Conservation (phyloP, 176 grass and related monocot genomes). For the Bothriochloa decipiens region DNA sequence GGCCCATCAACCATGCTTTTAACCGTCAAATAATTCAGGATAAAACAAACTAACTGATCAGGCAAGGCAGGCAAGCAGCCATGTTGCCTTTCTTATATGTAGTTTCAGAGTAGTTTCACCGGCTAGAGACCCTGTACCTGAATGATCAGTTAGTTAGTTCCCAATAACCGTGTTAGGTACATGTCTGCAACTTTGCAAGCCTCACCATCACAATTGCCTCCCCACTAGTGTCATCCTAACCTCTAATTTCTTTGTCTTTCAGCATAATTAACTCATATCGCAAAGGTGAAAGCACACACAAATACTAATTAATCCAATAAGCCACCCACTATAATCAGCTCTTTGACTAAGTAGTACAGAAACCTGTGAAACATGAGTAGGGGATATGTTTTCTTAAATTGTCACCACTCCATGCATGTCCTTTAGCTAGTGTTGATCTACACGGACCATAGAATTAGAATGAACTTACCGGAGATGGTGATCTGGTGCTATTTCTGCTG, state of each 20-base stretch:
- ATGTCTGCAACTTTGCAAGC: conserved; percentile 37
- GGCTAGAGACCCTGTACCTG: conserved; percentile 2
- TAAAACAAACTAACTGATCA: conserved; percentile 4
- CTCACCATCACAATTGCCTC: conserved; percentile 36
- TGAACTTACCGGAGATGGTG: not conserved
- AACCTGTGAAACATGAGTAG: conserved; percentile 26
- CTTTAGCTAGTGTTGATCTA: conserved; percentile 18
- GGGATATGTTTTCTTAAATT: conserved; percentile 37
- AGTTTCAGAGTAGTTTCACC: conserved; percentile 33
- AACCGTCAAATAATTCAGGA: conserved; percentile 26
- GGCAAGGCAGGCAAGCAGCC: not conserved
- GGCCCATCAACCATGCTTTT: not conserved
- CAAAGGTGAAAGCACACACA: conserved; percentile 30
- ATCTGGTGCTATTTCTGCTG: conserved; percentile 16
- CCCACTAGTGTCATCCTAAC: conserved; percentile 23
- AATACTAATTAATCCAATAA: conserved; percentile 20
- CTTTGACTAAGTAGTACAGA: not conserved
- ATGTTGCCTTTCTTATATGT: conserved; percentile 12
- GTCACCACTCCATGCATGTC: not conserved
- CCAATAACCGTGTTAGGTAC: conserved; percentile 52
- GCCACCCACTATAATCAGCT: conserved; percentile 8
- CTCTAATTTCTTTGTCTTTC: conserved; percentile 1
- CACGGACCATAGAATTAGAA: not conserved
- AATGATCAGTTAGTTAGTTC: conserved; percentile 45
- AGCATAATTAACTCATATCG: not conserved